Evolutionary conservation across 495 filamentous ascomycete species (phyloP), one percentile per base, ranked within the genome.

Genomic region (Gamarada debralockiae): DNA sequence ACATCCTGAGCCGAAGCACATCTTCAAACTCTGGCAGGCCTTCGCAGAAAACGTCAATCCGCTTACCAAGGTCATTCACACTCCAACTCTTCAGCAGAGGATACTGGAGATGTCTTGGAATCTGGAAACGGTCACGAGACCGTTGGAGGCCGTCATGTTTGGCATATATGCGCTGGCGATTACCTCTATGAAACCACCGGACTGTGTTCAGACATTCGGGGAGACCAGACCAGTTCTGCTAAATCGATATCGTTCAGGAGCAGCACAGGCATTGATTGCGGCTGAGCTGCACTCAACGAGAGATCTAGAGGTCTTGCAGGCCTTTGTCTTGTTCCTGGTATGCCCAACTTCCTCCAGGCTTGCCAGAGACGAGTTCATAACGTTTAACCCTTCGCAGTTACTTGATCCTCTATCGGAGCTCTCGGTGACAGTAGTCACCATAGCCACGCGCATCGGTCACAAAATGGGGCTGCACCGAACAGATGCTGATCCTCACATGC

Each of bases 381-480:
- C 36, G n/a, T 17, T 34, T 13, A 38, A 27, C 42, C 5, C 21
- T 22, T 25, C n/a, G 10, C 13, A 39, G 45, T 46, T 38, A 10
- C 22, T 23, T 5, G 25, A 56, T 25, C 24, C 27, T 12, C 22
- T 24, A 21, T 25, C 22, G 7, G 9, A 48, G 31, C 14, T 5
- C n/a, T 71, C 39, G 86, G 82, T 21, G 78, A 77, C 82, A 12
- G 73, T 89, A 63, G 80, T 76, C 10, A 80, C 80, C 8, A 66
- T 95, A 5, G 76, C 85, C 14, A 77, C 92, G 31, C 84, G 90
- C 12, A 84, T 95, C 57, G 87, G 83, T 13, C 85, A 91, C 53
- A 80, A 82, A 2, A 67, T 93, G 20, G 88, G 90, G 1, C 70
- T 96, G 23, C 90, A 93, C 62, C 75, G 86, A 2, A 89, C 92